A percentile compares a stretch with the other conserved stretches of the same genome.
phyloP scores from a whole-genome alignment of 371 early-diverging fungal species.

The Zopfochytrium polystomum region DNA sequence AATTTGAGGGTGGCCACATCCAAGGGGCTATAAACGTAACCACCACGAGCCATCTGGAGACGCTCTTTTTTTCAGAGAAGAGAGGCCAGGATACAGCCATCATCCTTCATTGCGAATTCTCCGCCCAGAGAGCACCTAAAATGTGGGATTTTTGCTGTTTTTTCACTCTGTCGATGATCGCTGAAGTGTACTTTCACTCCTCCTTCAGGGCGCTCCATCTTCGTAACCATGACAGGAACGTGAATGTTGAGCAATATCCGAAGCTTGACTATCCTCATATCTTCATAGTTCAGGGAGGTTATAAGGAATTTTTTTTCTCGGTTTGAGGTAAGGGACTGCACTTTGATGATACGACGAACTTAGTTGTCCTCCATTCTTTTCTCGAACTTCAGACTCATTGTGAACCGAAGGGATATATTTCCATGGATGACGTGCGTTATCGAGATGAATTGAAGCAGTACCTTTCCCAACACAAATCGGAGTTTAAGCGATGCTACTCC shows the following conservation, averaged over 20 bases:
- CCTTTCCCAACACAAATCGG: conserved; percentile 15
- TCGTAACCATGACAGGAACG: conserved; percentile 71
- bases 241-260: conserved; percentile 71
- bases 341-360: background rate
- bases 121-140: conserved; percentile 76
- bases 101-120: conserved; percentile 92
- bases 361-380: background rate
- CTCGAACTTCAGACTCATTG: conserved; percentile 43
- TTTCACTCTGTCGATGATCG: background rate
- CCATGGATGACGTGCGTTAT: conserved; percentile 52
- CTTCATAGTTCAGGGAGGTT: conserved; percentile 89
- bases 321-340: background rate
- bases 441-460: conserved; percentile 21
- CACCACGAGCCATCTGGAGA: conserved; percentile 47
- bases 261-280: conserved; percentile 77
- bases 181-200: background rate
- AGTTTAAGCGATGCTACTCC: conserved; percentile 29
- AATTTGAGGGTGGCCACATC: conserved; percentile 88
- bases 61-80: conserved; percentile 34
- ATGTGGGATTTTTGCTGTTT: conserved; percentile 47
- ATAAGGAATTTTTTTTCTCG: conserved; percentile 67
- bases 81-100: conserved; percentile 53
- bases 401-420: conserved; percentile 65
- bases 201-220: conserved; percentile 63
- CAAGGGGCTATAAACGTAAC: conserved; percentile 66